Conservation (phyloP, 768 basidiomycete species). For the Rubroboletus satanas region DNA sequence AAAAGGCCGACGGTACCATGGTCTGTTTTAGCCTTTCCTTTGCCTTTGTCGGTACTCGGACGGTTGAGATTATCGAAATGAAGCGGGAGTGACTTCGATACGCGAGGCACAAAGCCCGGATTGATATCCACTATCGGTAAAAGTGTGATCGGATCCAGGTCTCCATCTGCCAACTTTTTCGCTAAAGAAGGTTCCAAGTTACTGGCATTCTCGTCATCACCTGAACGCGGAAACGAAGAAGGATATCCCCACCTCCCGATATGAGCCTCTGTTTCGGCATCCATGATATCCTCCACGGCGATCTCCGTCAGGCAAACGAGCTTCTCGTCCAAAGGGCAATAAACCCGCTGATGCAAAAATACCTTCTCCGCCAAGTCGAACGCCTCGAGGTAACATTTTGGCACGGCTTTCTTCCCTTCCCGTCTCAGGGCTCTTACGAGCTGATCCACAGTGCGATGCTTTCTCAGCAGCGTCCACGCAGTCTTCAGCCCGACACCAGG, state of each 20-base stretch:
- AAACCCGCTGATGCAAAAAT: conserved; percentile 91
- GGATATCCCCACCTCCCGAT: conserved; percentile 53
- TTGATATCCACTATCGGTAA: conserved; percentile 78
- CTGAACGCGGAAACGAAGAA: neutral
- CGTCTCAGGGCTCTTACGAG: conserved; percentile 69
- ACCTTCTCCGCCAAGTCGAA: conserved; percentile 86
- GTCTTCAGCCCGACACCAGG: conserved; percentile 93
- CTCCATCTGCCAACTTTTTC: conserved; percentile 61
- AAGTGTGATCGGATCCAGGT: conserved; percentile 65
- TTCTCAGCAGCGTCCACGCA: conserved; percentile 75
- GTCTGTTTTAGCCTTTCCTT: conserved; percentile 40
- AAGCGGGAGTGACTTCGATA: conserved; percentile 41
- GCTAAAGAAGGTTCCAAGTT: conserved; percentile 63
- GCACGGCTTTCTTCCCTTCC: conserved; percentile 83
- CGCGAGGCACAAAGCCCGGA: conserved; percentile 55
- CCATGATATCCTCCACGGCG: conserved; percentile 51
- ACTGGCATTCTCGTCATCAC: conserved; percentile 36
- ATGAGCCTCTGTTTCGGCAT: conserved; percentile 61
- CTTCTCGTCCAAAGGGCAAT: conserved; percentile 61
- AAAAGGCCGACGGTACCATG: conserved; percentile 41
- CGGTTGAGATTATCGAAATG: conserved; percentile 26
- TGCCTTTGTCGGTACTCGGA: conserved; percentile 37
- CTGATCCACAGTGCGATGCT: conserved; percentile 83
- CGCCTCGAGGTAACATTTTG: conserved; percentile 65
- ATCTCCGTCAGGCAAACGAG: conserved; percentile 69